These are phyloP conservation scores for Colletotrichum acutatum DNA, from an alignment of 2,329 filamentous ascomycete genomes.

Conservation along the genomic window DNA sequence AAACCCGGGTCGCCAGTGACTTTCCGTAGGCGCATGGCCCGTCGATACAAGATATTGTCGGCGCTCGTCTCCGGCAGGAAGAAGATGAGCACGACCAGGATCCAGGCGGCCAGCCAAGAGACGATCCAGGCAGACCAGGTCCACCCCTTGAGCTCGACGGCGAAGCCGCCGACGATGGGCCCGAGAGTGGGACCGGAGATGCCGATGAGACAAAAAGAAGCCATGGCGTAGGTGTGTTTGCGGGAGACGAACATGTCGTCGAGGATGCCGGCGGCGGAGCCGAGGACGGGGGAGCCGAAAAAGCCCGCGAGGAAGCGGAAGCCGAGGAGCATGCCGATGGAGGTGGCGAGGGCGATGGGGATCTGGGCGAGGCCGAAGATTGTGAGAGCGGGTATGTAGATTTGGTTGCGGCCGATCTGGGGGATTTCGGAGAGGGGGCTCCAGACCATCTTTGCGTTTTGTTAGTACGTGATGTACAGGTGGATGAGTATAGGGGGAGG, in stretches of 20 bases:
- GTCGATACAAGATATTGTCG: conserved; percentile 38
- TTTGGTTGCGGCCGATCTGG: conserved; percentile 33
- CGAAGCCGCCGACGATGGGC: conserved; percentile 30
- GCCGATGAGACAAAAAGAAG: conserved; percentile 13
- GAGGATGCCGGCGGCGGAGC: conserved; percentile 15
- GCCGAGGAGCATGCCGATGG: conserved; percentile 33
- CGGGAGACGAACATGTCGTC: conserved; percentile 16
- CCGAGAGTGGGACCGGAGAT: conserved; percentile 28
- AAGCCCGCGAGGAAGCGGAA: conserved; percentile 39
- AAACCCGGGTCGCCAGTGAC: conserved; percentile 32
- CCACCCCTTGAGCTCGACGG: conserved; percentile 36
- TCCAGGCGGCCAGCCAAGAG: conserved; percentile 31
- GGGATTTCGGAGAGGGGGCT: conserved; percentile 37
- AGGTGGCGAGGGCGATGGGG: conserved; percentile 32
- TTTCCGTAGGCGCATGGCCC: conserved; percentile 36
- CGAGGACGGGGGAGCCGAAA: conserved; percentile 33
- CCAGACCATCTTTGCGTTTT: conserved; percentile 26
- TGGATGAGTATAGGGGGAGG: background rate
- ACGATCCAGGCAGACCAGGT: conserved; percentile 40
- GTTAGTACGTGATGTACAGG: too few species aligned
- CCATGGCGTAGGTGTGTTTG: conserved; percentile 28
- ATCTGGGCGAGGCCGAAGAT: conserved; percentile 34
- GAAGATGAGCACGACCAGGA: conserved; percentile 37
- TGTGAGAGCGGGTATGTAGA: conserved; percentile 36
- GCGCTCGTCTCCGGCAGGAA: conserved; percentile 40